phyloP scores from a whole-genome alignment of 2,329 filamentous ascomycete species.

The Trichoderma asperellum region DNA sequence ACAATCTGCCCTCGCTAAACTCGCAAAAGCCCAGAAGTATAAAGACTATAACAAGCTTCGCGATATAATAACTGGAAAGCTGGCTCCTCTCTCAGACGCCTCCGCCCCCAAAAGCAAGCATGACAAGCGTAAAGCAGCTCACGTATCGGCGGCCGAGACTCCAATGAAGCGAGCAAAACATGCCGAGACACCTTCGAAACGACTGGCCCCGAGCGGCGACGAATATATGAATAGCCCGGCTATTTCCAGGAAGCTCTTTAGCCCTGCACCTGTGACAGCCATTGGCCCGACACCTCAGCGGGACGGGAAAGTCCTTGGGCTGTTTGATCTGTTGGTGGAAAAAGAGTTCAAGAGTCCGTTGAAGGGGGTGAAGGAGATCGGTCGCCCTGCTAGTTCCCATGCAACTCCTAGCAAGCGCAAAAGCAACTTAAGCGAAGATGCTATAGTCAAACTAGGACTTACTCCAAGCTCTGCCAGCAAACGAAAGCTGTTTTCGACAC shows the following conservation, averaged over 20 bases:
- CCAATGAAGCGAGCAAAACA: slow-evolving; percentile 57
- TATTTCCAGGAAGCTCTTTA: slow-evolving; percentile 62
- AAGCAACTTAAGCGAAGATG: slow-evolving; percentile 37
- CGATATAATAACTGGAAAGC: slow-evolving; percentile 60
- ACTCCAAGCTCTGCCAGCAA: slow-evolving; percentile 63
- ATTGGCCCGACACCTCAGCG: slow-evolving; percentile 81
- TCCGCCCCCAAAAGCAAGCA: slow-evolving; percentile 37
- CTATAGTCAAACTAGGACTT: slow-evolving; percentile 44
- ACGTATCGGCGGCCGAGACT: slow-evolving; percentile 44
- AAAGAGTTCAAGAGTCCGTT: slow-evolving; percentile 56
- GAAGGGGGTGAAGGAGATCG: slow-evolving; percentile 39
- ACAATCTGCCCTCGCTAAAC: neutral
- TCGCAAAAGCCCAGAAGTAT: slow-evolving; percentile 67
- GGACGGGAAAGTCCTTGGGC: slow-evolving; percentile 74
- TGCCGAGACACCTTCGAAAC: slow-evolving; percentile 53
- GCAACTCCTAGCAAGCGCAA: slow-evolving; percentile 54
- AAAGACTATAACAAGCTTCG: slow-evolving; percentile 73
- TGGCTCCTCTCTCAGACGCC: slow-evolving; percentile 45
- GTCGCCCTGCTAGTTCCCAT: slow-evolving; percentile 34
- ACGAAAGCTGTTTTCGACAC: slow-evolving; percentile 67
- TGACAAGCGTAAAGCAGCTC: slow-evolving; percentile 49
- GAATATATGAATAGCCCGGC: slow-evolving; percentile 60
- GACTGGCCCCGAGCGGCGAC: slow-evolving; percentile 39
- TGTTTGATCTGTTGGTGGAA: slow-evolving; percentile 71
- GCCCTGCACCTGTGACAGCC: slow-evolving; percentile 60